phyloP scores from a whole-genome alignment of 2,329 filamentous ascomycete species.

The Botrytis fabae region DNA sequence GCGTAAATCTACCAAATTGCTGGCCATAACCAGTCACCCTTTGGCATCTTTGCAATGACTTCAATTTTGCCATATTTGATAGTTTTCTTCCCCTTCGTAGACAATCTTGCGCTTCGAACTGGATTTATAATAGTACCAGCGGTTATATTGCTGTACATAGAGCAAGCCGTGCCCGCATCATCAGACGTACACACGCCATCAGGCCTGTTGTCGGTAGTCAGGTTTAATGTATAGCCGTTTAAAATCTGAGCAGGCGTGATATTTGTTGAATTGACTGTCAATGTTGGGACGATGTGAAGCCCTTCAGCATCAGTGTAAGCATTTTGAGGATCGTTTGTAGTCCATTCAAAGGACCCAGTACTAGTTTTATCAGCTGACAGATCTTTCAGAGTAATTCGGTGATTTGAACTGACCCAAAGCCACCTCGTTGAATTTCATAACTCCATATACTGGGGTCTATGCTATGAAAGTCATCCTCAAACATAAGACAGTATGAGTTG shows the following conservation, averaged over 20 bases:
- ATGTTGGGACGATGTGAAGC: constrained; percentile 56
- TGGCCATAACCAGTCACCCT: constrained; percentile 58
- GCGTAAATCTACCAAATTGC: constrained; percentile 39
- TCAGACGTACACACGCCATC: constrained; percentile 46
- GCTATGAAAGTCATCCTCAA: constrained; percentile 49
- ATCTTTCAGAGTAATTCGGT: not conserved
- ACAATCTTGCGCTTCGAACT: constrained; percentile 51
- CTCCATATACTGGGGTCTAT: constrained; percentile 48
- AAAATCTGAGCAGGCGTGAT: constrained; percentile 45
- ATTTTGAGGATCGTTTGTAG: constrained; percentile 50
- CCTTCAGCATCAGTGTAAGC: constrained; percentile 50
- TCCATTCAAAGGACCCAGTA: constrained; percentile 56
- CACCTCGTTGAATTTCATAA: constrained; percentile 45
- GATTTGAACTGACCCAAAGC: constrained; percentile 20
- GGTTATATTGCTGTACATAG: constrained; percentile 44
- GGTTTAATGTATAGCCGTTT: constrained; percentile 48
- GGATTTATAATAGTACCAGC: constrained; percentile 51
- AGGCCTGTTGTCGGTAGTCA: constrained; percentile 41
- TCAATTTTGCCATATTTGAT: constrained; percentile 55
- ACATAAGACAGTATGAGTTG: constrained; percentile 49
- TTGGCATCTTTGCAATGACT: constrained; percentile 53
- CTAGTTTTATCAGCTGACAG: constrained; percentile 29
- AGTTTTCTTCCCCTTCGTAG: constrained; percentile 48
- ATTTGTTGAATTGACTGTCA: constrained; percentile 46
- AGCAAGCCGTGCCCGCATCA: constrained; percentile 43